These are phyloP conservation scores for Nannochloropsis salina DNA, from an alignment of 108 stramenopile species.

Conservation along the genomic window DNA sequence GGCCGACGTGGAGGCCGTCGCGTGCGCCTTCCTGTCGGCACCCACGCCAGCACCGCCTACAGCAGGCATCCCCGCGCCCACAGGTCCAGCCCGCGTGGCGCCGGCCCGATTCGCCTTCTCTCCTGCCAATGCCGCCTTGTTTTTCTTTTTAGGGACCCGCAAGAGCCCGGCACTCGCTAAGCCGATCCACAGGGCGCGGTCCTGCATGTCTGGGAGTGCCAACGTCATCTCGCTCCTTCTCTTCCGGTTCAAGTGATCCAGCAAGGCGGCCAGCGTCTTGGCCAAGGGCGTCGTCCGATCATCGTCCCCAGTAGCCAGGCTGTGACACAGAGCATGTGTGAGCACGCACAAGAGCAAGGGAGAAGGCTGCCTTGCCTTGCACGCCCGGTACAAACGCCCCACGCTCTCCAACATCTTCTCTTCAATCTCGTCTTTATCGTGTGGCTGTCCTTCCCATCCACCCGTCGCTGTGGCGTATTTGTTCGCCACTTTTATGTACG, in stretches of 20 bases:
- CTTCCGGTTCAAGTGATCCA: slow-evolving; percentile 9
- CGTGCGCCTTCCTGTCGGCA: not conserved
- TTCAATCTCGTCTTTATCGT: not conserved
- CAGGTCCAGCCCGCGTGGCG: not conserved
- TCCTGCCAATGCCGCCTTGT: not conserved
- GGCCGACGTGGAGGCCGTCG: not conserved
- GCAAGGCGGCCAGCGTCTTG: slow-evolving; percentile 4
- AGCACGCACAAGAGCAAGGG: not conserved
- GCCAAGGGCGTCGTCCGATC: not conserved
- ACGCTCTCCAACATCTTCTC: not conserved
- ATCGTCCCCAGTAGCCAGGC: not conserved
- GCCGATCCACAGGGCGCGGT: not conserved
- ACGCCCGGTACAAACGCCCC: not conserved
- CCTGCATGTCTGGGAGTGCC: not conserved
- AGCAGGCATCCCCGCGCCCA: not conserved
- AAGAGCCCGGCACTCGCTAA: not conserved
- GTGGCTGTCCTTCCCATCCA: not conserved
- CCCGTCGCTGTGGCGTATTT: not conserved
- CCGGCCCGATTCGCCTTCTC: not conserved
- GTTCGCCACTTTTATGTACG: not conserved
- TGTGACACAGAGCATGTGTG: not conserved
- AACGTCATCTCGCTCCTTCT: not conserved
- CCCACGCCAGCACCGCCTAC: not conserved
- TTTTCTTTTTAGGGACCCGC: not conserved
- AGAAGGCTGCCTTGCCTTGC: slow-evolving; percentile 19